Evolutionary conservation across 1,284 basidiomycete species (phyloP), one percentile per base, ranked within the genome.

Genomic region (Sporisorium iseilematis-ciliati): DNA sequence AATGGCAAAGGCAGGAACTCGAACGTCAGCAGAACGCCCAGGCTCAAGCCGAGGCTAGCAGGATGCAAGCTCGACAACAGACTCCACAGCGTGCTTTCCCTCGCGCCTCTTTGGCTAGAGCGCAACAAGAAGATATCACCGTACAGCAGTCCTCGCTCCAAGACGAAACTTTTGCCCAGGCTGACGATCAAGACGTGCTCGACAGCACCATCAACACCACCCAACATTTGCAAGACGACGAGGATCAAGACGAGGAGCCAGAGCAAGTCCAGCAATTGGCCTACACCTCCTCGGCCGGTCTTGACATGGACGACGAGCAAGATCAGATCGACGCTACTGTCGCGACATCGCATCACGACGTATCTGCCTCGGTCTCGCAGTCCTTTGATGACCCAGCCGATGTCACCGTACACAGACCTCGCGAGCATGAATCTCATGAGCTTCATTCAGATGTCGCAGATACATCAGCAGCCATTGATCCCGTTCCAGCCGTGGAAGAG

Each of bases 1-100:
- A 64, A 12, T 51, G 65, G 43, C 62, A 70, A 16, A 65, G 61
- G 33, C 62, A 68, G 40, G 65, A 74, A 53, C 57, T 71, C 18
- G 58, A 64, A 7, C 61, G 55, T 4, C 61, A 74, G 40, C 50
- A 65, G n/a, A 54, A 20, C 7, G 63, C 58, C 5, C 57, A 63
- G 25, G 51, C 51, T 12, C 57, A 63, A 3, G 49, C 62, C 11
- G 57, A 70, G 23, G 31, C 43, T 7, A 54, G 20, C 42, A 61
- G 54, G 46, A n/a, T 46, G 21, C 68, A 61, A 33, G 25, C 53
- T 5, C 53, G 52, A 35, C 42, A 62, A 20, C 62, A 59, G 14
- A 26, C 48, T 21, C 41, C 63, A 14, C 63, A 50, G 25, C 63
- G 41, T 11, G 59, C 55, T 14, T 50, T 57, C 33, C 61, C 57